A percentile compares a stretch with the other conserved stretches of the same genome.
phyloP scores from a whole-genome alignment of 2,329 filamentous ascomycete genomes.

The Aspergillus sp. region DNA sequence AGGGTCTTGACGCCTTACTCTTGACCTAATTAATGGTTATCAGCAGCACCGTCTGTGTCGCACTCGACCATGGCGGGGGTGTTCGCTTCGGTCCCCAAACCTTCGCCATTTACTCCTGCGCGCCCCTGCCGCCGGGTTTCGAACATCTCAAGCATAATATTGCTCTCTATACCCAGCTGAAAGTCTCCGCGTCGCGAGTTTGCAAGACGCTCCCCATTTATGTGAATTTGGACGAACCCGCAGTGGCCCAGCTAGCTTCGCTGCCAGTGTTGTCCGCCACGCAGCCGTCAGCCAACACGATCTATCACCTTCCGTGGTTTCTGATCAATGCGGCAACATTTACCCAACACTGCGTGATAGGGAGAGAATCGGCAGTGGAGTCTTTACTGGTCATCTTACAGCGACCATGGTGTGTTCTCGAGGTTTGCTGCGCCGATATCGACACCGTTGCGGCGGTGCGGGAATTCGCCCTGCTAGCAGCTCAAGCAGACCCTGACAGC shows the following conservation, averaged over 20 bases:
- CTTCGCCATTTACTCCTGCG: constrained; percentile 14
- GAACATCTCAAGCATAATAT: neutral
- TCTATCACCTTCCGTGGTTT: constrained; percentile 17
- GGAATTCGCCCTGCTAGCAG: constrained; percentile 7
- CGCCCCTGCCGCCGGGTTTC: constrained; percentile 3
- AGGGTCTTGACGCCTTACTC: no score
- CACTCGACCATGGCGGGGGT: constrained; percentile 10
- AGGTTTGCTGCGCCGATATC: constrained; percentile 17
- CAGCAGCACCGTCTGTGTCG: constrained; percentile 5
- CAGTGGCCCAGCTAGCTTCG: constrained; percentile 2
- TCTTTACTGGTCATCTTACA: constrained; percentile 18
- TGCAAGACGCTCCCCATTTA: constrained; percentile 9
- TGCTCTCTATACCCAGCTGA: neutral
- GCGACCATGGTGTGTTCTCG: constrained; percentile 22
- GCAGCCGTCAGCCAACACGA: neutral
- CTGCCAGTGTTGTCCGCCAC: neutral
- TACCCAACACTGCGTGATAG: constrained; percentile 18
- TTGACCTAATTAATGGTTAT: neutral
- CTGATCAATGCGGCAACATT: constrained; percentile 15
- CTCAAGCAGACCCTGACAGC: constrained; percentile 1
- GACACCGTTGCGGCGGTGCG: constrained; percentile 8
- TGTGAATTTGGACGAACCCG: neutral
- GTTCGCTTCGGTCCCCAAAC: constrained; percentile 11
- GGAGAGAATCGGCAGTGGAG: constrained; percentile 7
- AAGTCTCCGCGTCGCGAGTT: neutral